Base-by-base conservation (phyloP, 257 asterid genomes). In the Solanum chaucha region DNA sequence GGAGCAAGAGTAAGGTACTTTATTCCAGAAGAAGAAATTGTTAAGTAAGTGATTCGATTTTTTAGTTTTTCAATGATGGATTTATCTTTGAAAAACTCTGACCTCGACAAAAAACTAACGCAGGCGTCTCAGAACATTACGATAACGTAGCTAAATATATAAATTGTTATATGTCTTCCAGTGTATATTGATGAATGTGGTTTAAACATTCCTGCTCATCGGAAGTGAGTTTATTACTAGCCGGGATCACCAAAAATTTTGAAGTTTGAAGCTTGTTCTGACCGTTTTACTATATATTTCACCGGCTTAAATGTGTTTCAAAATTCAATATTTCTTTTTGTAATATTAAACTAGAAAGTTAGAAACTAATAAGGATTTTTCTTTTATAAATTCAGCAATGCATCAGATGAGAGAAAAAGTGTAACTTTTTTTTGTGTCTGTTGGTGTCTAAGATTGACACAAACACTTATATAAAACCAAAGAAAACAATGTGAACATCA, bases 81-180 rank as follows among this genome's bases (percentile, higher is more conserved):
- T 51, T 51, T 51, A 1, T 51, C 3, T 51, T 51, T 2, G 7
- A 51, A 51, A 17, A 51, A 15, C 10, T 19, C 1, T 0, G 2
- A 6, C 11, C 65, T 55, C 4, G 24, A 19, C 1, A 55, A 22
- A 55, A 55, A 55, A 55, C 6, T 19, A 55, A 55, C 11, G 10
- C 0, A 2, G 2, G 5, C 0, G 2, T 19, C 11, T 19, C 5
- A 19, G 2, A 58, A 58, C 10, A 58, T 3, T 58, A 58, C 0
- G 11, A 58, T 6, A 19, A 58, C 1, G 11, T 58, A 58, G 65
- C 0, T 58, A 1, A 58, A 58, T 58, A 19, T 58, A 58, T 58
- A 7, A 55, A 17, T 0, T 6, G 4, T 55, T 1, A 55, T 55
- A 55, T 6, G 22, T 1, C n/a, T 55, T 55, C 0, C n/a, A 3